A percentile compares a stretch with the other conserved stretches of the same genome.
Evolutionary conservation across 495 filamentous ascomycete species (phyloP).

Genomic region (Daldinia bambusicola): DNA sequence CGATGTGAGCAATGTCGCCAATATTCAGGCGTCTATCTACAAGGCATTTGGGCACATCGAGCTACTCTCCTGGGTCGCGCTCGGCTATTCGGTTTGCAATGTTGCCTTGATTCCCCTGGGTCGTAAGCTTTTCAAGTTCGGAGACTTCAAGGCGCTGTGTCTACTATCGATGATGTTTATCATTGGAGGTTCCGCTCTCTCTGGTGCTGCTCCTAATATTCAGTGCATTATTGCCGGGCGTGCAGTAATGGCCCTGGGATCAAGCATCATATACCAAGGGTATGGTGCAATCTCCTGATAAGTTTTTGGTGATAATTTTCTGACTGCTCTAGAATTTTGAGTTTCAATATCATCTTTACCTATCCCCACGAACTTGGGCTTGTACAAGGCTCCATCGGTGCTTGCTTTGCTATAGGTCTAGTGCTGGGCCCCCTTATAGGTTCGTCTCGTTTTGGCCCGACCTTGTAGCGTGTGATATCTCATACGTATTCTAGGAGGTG

Average conservation of each 20-base stretch:
- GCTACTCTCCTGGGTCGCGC: slow-evolving; percentile 42
- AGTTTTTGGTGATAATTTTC: background rate
- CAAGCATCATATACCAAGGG: slow-evolving; percentile 62
- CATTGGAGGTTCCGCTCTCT: slow-evolving; percentile 61
- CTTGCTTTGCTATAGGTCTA: slow-evolving; percentile 61
- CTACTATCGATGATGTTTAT: slow-evolving; percentile 60
- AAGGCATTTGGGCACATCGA: slow-evolving; percentile 38
- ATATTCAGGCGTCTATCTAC: slow-evolving; percentile 35
- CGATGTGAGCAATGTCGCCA: slow-evolving; percentile 37
- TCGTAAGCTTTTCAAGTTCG: slow-evolving; percentile 59
- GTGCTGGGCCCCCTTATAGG: slow-evolving; percentile 69
- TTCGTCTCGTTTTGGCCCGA: slow-evolving; percentile 8
- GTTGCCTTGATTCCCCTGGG: slow-evolving; percentile 55
- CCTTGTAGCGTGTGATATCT: background rate
- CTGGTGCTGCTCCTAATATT: slow-evolving; percentile 62
- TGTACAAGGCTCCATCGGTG: slow-evolving; percentile 56
- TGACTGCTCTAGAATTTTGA: slow-evolving; percentile 48
- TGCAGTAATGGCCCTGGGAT: slow-evolving; percentile 52
- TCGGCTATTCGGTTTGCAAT: slow-evolving; percentile 58
- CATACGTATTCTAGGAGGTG: slow-evolving; percentile 37
- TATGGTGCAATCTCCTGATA: background rate
- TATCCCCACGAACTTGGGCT: slow-evolving; percentile 56
- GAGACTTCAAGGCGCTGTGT: slow-evolving; percentile 65
- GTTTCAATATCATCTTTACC: slow-evolving; percentile 56
- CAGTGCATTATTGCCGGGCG: slow-evolving; percentile 64